Conservation (phyloP, 2,329 filamentous ascomycete genomes). For the Peltaster fructicola region DNA sequence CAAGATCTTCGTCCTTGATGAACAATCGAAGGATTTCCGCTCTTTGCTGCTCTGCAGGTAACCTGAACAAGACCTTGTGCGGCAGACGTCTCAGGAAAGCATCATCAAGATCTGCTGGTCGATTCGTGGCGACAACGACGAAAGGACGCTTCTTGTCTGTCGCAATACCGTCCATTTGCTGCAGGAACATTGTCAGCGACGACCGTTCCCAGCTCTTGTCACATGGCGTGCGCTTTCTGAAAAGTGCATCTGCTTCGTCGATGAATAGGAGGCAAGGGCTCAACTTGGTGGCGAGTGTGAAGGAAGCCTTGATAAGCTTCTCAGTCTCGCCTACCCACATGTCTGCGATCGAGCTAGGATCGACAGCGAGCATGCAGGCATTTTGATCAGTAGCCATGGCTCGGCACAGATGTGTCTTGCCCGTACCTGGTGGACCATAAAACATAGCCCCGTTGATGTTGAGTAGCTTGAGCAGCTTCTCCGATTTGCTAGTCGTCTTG, state of each 20-base stretch:
- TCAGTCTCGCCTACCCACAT: constrained; percentile 96
- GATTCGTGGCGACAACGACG: constrained; percentile 90
- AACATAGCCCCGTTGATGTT: too few relatives aligned
- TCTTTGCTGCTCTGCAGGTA: too few relatives aligned
- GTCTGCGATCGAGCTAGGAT: constrained; percentile 77
- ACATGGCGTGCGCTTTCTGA: constrained; percentile 89
- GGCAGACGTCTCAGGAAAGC: constrained; percentile 74
- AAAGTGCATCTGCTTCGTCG: constrained; percentile 81
- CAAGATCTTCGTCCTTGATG: too few relatives aligned
- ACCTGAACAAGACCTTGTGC: too few relatives aligned
- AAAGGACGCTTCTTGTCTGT: constrained; percentile 70
- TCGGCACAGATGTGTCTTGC: constrained; percentile 79
- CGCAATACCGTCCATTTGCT: constrained; percentile 95
- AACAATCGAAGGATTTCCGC: too few relatives aligned
- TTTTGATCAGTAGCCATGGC: constrained; percentile 88
- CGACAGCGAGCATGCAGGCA: constrained; percentile 87
- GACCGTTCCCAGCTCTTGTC: too few relatives aligned
- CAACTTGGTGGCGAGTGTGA: constrained; percentile 71
- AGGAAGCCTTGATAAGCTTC: constrained; percentile 76
- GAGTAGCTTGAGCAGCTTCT: too few relatives aligned
- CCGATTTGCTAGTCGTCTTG: too few relatives aligned
- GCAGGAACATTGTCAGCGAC: constrained; percentile 86
- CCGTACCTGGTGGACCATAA: constrained; percentile 79
- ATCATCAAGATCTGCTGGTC: constrained; percentile 80
- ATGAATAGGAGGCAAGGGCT: constrained; percentile 85